Evolutionary conservation across 805 yeast species (phyloP).

Genomic region (Kazachstania viticola): DNA sequence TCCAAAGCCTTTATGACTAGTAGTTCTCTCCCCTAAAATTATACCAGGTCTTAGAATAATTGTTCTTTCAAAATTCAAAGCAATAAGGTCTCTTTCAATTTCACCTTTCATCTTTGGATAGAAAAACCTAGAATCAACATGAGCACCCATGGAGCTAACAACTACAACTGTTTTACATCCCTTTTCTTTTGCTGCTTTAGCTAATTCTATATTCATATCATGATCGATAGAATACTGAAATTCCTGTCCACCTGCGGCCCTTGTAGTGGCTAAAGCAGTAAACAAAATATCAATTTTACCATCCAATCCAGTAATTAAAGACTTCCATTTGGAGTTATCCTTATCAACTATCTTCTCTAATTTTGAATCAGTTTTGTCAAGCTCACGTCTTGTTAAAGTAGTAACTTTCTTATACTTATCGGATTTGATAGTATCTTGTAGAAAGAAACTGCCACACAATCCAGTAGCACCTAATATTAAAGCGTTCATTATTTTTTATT

Average conservation of each 20-base stretch:
- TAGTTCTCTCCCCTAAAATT: constrained; percentile 50
- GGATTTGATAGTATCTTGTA: constrained; percentile 34
- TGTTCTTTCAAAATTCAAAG: constrained; percentile 55
- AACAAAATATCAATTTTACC: constrained; percentile 34
- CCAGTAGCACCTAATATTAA: constrained; percentile 69
- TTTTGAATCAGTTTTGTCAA: constrained; percentile 23
- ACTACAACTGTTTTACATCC: constrained; percentile 61
- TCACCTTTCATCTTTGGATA: constrained; percentile 65
- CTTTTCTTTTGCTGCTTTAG: constrained; percentile 58
- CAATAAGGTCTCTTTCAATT: constrained; percentile 55
- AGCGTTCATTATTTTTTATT: constrained; percentile 13
- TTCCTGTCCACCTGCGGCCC: constrained; percentile 63
- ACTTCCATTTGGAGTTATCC: constrained; percentile 42
- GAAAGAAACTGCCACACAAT: constrained; percentile 50
- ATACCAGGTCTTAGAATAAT: constrained; percentile 72
- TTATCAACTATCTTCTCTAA: constrained; percentile 32
- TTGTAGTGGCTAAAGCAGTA: constrained; percentile 68
- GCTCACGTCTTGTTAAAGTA: constrained; percentile 43
- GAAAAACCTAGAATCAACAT: constrained; percentile 40
- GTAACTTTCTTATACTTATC: constrained; percentile 30
- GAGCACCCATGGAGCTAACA: constrained; percentile 59
- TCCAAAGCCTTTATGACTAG: constrained; percentile 27
- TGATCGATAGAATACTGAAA: constrained; percentile 63
- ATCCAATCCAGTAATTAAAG: constrained; percentile 21
- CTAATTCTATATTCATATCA: constrained; percentile 56